Evolutionary conservation across 257 asterid species (phyloP).

Genomic region (Solanum piurae): DNA sequence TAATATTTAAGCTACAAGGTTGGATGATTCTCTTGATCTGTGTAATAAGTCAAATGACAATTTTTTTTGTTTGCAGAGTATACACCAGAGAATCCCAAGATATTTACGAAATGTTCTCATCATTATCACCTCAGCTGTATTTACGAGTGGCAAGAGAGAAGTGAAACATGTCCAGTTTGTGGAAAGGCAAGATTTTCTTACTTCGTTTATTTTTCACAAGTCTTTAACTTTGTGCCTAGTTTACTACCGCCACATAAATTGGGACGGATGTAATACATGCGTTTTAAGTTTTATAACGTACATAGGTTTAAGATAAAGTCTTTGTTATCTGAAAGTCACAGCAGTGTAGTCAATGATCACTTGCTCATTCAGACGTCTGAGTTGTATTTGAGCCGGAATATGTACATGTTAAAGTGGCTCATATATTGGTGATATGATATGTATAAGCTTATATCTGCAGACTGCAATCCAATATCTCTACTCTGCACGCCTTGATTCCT

Average conservation of each 20-base stretch:
- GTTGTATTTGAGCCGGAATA: neutral
- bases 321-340: neutral
- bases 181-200: conserved; percentile 28
- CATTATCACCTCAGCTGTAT: conserved; percentile 65
- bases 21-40: neutral
- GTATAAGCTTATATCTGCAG: neutral
- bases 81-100: conserved; percentile 48
- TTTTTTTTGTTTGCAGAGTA: conserved; percentile 25
- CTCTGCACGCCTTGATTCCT: neutral
- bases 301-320: neutral
- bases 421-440: neutral
- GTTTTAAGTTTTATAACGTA: neutral
- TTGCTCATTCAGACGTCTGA: neutral
- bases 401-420: neutral
- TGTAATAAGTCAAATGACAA: neutral
- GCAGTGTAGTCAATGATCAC: neutral
- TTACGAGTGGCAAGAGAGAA: conserved; percentile 73
- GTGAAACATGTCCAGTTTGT: conserved; percentile 44
- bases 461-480: neutral
- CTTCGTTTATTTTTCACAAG: neutral
- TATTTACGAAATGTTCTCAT: conserved; percentile 35
- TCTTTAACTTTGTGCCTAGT: neutral
- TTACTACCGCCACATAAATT: neutral
- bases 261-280: neutral
- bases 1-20: neutral